Evolutionary conservation across 148 eudicot species (phyloP), one percentile per base, ranked within the genome.

Genomic region (Silene latifolia): DNA sequence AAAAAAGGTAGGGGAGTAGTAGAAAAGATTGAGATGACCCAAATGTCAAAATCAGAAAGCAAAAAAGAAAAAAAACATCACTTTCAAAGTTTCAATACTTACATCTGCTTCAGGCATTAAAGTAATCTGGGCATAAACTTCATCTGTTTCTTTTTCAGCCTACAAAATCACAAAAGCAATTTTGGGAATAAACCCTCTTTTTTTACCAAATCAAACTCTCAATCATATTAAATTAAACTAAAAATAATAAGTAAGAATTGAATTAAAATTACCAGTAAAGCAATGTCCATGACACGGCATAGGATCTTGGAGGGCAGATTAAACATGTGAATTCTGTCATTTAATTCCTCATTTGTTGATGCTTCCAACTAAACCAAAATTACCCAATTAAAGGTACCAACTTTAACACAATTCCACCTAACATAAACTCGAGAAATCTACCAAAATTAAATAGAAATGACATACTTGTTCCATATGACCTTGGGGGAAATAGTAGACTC

Each of bases 101-200:
- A 93, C 98, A 85, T 89, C 92, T 77, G 78, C 14, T 72, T 88
- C 92, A 9, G 99, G 99, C 46, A 87, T 64, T 79, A 95, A 81
- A 80, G 96, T 87, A 63, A 95, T 92, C 80, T 95, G 96, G 0
- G 96, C 96, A 82, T 95, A 95, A 10, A 92, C 99, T 78, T 95
- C 97, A 85, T 95, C 99, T 47, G 92, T 90, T 71, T 95, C 99
- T 78, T 82, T 86, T 83, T 95, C 99, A 76, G 97, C 99, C 99
- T 95, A 87, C 88, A 87, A 61, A 18, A 78, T 48, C 59, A 29
- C 25, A 71, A 12, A 27, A 25, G 56, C 21, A 53, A 67, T 51
- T 56, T 46, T 67, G 14, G 21, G 29, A 32, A 32, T 32, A 32
- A 32, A 1, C 35, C 35, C 35, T 32, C 35, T 32, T 32, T 2